phyloP scores from a whole-genome alignment of 2,329 filamentous ascomycete species.

The Cladosporium sp. region DNA sequence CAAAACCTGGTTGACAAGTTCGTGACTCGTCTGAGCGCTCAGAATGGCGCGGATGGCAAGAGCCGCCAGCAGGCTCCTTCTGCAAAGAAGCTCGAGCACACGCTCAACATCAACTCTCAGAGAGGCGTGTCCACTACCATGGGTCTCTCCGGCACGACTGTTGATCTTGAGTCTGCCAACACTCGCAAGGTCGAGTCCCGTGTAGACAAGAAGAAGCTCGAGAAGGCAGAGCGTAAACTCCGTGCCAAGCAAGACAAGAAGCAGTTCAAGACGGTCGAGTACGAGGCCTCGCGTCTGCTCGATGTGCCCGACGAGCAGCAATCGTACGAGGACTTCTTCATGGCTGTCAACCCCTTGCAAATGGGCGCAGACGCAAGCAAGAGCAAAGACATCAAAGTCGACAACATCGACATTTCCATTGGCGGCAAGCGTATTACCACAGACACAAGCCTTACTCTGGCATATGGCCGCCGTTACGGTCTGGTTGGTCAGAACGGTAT shows the following conservation, averaged over 20 bases:
- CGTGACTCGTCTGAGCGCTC: conserved; percentile 76
- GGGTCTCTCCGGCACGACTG: conserved; percentile 77
- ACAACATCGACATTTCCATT: conserved; percentile 93
- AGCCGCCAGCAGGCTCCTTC: conserved; percentile 70
- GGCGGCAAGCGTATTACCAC: conserved; percentile 84
- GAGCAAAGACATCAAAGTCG: conserved; percentile 98
- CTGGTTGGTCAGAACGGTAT: conserved; percentile 99
- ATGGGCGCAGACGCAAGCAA: conserved; percentile 74
- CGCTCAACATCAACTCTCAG: conserved; percentile 90
- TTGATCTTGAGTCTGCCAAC: conserved; percentile 93
- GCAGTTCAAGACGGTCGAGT: conserved; percentile 96
- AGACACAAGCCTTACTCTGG: conserved; percentile 85
- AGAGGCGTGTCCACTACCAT: conserved; percentile 95
- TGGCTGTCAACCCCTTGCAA: conserved; percentile 97
- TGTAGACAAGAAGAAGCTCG: conserved; percentile 97
- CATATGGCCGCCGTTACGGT: conserved; percentile 93
- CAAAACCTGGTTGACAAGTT: conserved; percentile 85
- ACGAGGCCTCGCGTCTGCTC: conserved; percentile 89
- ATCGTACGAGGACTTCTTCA: conserved; percentile 99
- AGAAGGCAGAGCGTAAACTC: conserved; percentile 97
- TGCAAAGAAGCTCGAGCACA: conserved; percentile 86
- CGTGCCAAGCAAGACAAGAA: conserved; percentile 98
- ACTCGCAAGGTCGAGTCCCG: conserved; percentile 93
- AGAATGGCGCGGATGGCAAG: conserved; percentile 69
- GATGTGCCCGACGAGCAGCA: conserved; percentile 79